Evolutionary conservation across 179 eudicot genomes (phyloP).

Genomic region (Camellia oleifera): DNA sequence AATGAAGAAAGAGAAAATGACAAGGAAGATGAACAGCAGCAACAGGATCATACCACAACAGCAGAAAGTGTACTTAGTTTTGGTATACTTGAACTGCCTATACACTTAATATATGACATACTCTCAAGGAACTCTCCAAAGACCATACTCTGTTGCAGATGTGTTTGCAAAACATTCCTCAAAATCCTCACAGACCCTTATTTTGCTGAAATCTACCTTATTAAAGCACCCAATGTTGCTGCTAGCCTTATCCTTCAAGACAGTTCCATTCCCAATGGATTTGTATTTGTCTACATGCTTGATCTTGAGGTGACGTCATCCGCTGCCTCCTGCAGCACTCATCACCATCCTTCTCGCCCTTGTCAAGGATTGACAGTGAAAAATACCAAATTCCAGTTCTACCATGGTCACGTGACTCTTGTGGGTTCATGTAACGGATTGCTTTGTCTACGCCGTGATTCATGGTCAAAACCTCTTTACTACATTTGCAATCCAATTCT

Average conservation of each 20-base stretch:
- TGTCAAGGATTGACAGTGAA: not conserved
- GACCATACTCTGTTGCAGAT: slow-evolving; percentile 25
- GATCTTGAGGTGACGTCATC: slow-evolving; percentile 14
- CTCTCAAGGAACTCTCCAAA: slow-evolving; percentile 30
- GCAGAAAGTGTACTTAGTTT: not conserved
- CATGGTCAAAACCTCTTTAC: slow-evolving; percentile 6
- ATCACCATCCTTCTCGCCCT: slow-evolving; percentile 1
- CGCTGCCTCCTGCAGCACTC: slow-evolving; percentile 12
- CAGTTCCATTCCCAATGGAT: not conserved
- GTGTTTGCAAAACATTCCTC: slow-evolving; percentile 28
- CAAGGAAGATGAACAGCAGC: not conserved
- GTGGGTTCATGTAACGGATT: slow-evolving; percentile 34
- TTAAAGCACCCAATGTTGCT: slow-evolving; percentile 17
- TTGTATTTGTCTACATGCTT: slow-evolving; percentile 15
- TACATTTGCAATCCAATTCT: slow-evolving; percentile 33
- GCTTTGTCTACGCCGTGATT: slow-evolving; percentile 24
- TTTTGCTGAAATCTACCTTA: slow-evolving; percentile 21
- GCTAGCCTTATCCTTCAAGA: slow-evolving; percentile 22
- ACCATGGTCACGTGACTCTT: not conserved
- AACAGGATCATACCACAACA: not conserved
- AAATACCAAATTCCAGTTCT: slow-evolving; percentile 13
- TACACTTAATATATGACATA: slow-evolving; percentile 18
- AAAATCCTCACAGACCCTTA: slow-evolving; percentile 29
- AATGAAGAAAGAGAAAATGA: not conserved
- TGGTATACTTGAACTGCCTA: slow-evolving; percentile 24